Evolutionary conservation across 306 rosid genomes (phyloP), one percentile per base, ranked within the genome.

Genomic region (Arachis stenosperma): DNA sequence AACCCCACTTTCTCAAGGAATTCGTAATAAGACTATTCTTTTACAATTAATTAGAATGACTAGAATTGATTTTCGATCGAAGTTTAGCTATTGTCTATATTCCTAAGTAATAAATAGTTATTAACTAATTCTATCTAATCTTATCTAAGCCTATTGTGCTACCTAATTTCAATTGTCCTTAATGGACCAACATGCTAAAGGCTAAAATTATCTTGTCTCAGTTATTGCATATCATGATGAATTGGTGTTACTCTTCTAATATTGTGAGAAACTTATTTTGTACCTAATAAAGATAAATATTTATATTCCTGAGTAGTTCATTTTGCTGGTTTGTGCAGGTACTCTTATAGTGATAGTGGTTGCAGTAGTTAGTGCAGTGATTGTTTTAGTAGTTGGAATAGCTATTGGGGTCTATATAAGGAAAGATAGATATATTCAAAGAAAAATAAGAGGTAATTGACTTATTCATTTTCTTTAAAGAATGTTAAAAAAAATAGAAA

Each of bases 361-460:
- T 43, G 76, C 86, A 39, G 85, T 81, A 53, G 69, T 79, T 50
- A 91, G 97, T 81, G 70, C 89, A 36, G 65, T 82, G 66, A 78
- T 85, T 13, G 85, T 91, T 79, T 67, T 91, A 65, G 84, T 71
- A 27, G 71, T 87, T 55, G 90, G 75, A 40, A 68, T 63, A 37
- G 77, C 57, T 9, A 37, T 81, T 47, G 88, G 88, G 46, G 60
- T 69, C 67, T 86, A 85, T 73, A 59, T 91, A 73, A 84, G 88
- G 89, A 87, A 82, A 64, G 84, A 39, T 43, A 84, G 84, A 84
- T 81, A 89, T 11, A 74, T 89, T 72, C 88, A 91, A 54, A 85
- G 65, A 84, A 89, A 87, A 79, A 77, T 95, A 78, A 89, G 78
- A 87, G 92, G 97, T 89, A 81, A 67, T n/a, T 59, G 59, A 46